Evolutionary conservation across 1,139 yeast genomes (phyloP), one percentile per base, ranked within the genome.

Genomic region (Magnusiomyces sp.): DNA sequence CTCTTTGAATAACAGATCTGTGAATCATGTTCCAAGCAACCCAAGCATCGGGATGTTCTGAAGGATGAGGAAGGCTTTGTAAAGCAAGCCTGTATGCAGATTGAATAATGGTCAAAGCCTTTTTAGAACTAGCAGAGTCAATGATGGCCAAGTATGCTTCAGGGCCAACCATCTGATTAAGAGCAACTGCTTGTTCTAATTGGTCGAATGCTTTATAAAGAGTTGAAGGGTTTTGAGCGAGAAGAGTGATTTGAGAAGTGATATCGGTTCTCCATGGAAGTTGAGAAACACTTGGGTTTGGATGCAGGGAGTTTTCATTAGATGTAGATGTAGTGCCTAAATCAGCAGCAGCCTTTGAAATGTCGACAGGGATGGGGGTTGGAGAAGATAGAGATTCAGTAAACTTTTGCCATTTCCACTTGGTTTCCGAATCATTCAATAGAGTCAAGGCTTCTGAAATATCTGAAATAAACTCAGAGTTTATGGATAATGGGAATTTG

Each of bases 1-100:
- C 53, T 20, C 52, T 48, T 5, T 27, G 9, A 14, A 64, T 61
- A 11, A 60, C 54, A 17, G 57, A 47, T 7, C 66, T 56, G 47
- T 63, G 63, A 17, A 62, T 56, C 6, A 53, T 50, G 33, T 53
- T 56, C 68, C 68, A 64, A 13, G 58, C 52, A 23, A 56, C 59
- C 59, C 60, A 62, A 19, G 60, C 58, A 16, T 56, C 57, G 6
- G 58, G 52, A 2, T 61, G 58, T 7, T 53, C 50, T 10, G 58
- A 49, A 16, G 67, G 65, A 45, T 53, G 59, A 16, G 68, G 66
- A 19, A 61, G 53, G 16, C 52, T 38, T 34, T 55, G 49, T 38
- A 58, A 47, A 23, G 59, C 59, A 14, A 50, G 45, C 3, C 51
- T 44, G 47, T 61, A 61, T n/a, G 53, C 36, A 31, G 48, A 50